phyloP scores from a whole-genome alignment of 2,329 filamentous ascomycete genomes.

The Aspergillus uvarum region DNA sequence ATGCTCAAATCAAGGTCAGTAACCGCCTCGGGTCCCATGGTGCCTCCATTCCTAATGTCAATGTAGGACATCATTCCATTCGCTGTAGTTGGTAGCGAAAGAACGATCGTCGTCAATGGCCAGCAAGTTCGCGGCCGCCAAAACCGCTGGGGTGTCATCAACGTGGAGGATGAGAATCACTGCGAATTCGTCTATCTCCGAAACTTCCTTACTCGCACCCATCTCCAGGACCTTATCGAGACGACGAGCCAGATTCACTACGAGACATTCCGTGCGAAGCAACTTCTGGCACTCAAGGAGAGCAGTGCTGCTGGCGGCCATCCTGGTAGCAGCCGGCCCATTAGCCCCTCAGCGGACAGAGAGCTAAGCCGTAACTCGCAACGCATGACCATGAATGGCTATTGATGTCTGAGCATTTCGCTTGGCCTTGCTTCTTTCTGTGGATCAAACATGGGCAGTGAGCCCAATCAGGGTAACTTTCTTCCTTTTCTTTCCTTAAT shows the following conservation, averaged over 20 bases:
- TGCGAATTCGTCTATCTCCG: slow-evolving; percentile 99
- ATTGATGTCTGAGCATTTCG: slow-evolving; percentile 56
- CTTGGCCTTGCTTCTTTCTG: slow-evolving; percentile 15
- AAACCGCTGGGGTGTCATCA: slow-evolving; percentile 99
- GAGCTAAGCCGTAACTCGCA: slow-evolving; percentile 97
- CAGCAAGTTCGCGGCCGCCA: slow-evolving; percentile 97
- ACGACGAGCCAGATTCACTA: slow-evolving; percentile 99
- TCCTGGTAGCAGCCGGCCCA: slow-evolving; percentile 75
- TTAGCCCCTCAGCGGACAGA: slow-evolving; percentile 90
- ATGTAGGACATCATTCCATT: slow-evolving; percentile 86
- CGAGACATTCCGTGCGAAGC: slow-evolving; percentile 99
- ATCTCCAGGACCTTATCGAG: slow-evolving; percentile 98
- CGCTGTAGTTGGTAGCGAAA: slow-evolving; percentile 96
- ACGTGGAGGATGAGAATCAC: slow-evolving; percentile 98
- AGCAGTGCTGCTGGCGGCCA: slow-evolving; percentile 79
- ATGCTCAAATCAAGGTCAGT: slow-evolving; percentile 90
- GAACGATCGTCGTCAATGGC: slow-evolving; percentile 94
- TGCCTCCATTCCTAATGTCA: slow-evolving; percentile 29
- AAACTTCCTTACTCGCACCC: slow-evolving; percentile 97
- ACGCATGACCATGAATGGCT: slow-evolving; percentile 98
- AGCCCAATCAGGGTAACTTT: slow-evolving; percentile 17
- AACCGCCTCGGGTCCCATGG: slow-evolving; percentile 28
- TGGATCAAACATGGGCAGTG: slow-evolving; percentile 22
- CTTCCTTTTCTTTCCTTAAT: slow-evolving; percentile 14
- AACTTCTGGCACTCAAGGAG: slow-evolving; percentile 96